Conservation (phyloP, 805 yeast genomes). For the Pichia californica region DNA sequence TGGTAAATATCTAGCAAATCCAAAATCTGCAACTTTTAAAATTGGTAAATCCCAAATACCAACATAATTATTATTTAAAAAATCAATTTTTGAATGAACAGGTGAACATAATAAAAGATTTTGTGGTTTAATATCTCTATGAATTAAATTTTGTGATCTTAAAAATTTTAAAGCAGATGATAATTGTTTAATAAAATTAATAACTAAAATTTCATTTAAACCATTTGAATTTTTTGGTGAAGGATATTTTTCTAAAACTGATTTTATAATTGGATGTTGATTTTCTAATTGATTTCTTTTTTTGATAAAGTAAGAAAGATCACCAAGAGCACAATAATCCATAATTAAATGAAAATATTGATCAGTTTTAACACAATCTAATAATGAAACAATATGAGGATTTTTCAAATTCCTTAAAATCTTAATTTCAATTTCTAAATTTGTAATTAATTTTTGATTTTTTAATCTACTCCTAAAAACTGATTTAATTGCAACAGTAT, state of each 20-base stretch:
- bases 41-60: constrained; percentile 89
- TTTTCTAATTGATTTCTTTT: constrained; percentile 63
- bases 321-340: constrained; percentile 97
- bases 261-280: constrained; percentile 72
- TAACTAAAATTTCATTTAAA: constrained; percentile 66
- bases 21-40: constrained; percentile 93
- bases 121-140: constrained; percentile 94
- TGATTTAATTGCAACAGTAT: constrained; percentile 81
- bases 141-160: constrained; percentile 79
- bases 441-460: constrained; percentile 82
- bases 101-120: constrained; percentile 82
- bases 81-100: constrained; percentile 52
- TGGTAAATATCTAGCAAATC: constrained; percentile 93
- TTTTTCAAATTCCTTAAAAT: constrained; percentile 84
- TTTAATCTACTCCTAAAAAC: constrained; percentile 77
- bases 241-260: constrained; percentile 76
- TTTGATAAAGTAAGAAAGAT: constrained; percentile 79
- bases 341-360: constrained; percentile 79
- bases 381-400: constrained; percentile 83
- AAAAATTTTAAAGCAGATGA: constrained; percentile 79
- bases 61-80: constrained; percentile 50
- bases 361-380: constrained; percentile 76
- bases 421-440: constrained; percentile 85
- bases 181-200: constrained; percentile 83
- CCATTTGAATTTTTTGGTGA: constrained; percentile 73